These are phyloP conservation scores for Aspergillus hancockii DNA, from an alignment of 495 filamentous ascomycete species.

Conservation along the genomic window DNA sequence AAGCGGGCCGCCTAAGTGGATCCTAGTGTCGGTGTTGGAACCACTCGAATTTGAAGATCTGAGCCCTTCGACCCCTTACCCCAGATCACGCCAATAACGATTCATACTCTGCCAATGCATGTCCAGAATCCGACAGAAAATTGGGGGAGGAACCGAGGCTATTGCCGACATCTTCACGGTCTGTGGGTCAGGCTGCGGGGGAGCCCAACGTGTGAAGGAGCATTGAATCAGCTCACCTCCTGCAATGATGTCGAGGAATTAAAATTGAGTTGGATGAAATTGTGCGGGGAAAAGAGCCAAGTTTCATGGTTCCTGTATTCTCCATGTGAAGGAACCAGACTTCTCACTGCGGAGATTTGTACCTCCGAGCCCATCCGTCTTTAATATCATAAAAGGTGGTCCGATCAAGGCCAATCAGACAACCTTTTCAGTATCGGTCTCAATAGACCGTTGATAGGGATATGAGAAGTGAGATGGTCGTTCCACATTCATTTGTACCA, in stretches of 20 bases:
- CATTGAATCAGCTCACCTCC: background rate
- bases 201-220: background rate
- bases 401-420: too few relatives aligned
- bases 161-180: background rate
- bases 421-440: too few relatives aligned
- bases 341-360: too few relatives aligned
- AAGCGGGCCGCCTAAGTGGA: background rate
- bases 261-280: background rate
- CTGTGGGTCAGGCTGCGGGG: background rate
- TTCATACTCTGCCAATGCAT: background rate
- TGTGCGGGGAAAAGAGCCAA: background rate
- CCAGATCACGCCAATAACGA: background rate
- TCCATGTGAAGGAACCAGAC: background rate
- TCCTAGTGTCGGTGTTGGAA: background rate
- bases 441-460: too few relatives aligned
- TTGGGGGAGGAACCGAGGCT: background rate
- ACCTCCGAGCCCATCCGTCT: too few relatives aligned
- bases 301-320: too few relatives aligned
- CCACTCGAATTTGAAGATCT: slow-evolving; percentile 3
- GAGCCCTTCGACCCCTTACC: background rate
- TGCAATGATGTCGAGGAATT: background rate
- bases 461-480: too few relatives aligned
- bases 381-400: too few relatives aligned
- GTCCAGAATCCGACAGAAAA: background rate
- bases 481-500: too few relatives aligned